These are phyloP conservation scores for Leptographium galeiforme DNA, from an alignment of 2,329 filamentous ascomycete species.

Conservation along the genomic window DNA sequence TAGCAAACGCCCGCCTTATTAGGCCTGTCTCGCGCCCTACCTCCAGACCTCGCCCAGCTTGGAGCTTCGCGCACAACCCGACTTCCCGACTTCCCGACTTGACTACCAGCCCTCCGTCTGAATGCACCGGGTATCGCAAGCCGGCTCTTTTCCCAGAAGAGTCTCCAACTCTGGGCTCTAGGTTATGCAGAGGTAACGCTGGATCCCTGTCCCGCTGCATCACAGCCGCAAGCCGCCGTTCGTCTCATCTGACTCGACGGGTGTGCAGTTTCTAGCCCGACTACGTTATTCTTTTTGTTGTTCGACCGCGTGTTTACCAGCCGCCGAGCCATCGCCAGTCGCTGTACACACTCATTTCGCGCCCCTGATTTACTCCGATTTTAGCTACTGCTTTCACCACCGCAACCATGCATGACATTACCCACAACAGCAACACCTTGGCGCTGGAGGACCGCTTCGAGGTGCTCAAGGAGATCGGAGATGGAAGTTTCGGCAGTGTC, in stretches of 20 bases:
- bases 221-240: neutral
- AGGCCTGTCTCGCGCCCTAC: neutral
- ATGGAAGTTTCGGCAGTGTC: constrained; percentile 97
- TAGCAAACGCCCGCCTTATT: neutral
- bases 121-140: constrained; percentile 2
- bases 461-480: constrained; percentile 93
- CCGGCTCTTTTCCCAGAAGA: constrained; percentile 3
- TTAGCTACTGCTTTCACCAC: neutral
- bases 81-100: too few species aligned
- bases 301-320: neutral
- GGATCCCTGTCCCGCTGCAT: neutral
- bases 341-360: constrained; percentile 2
- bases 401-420: constrained; percentile 56
- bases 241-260: neutral
- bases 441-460: constrained; percentile 90
- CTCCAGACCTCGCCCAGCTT: neutral
- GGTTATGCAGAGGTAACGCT: constrained; percentile 3
- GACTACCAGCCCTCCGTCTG: neutral
- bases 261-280: neutral
- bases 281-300: neutral
- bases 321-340: neutral
- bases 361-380: neutral
- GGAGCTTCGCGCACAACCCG: neutral
- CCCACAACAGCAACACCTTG: constrained; percentile 47
- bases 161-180: constrained; percentile 2